Conservation (phyloP, 2,329 filamentous ascomycete genomes). For the Ascochyta lentis region DNA sequence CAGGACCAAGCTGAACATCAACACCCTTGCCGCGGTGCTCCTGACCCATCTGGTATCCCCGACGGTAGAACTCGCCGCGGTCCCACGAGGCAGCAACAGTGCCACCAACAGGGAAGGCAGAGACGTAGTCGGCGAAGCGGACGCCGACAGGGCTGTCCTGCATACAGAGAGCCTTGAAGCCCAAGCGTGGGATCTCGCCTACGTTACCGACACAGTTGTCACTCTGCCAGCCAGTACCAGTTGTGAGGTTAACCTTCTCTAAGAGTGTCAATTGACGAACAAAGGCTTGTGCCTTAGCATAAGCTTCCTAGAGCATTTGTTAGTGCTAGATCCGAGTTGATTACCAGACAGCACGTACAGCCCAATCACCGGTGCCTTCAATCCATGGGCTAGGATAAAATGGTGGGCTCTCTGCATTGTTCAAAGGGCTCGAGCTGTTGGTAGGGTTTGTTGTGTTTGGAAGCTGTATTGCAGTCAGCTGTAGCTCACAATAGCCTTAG, state of each 20-base stretch:
- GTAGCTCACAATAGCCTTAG: constrained; percentile 17
- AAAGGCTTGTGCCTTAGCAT: constrained; percentile 76
- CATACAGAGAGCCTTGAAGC: constrained; percentile 77
- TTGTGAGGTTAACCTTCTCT: constrained; percentile 96
- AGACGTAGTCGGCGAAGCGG: constrained; percentile 78
- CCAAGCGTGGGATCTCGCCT: constrained; percentile 73
- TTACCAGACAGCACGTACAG: constrained; percentile 40
- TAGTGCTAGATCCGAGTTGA: not conserved
- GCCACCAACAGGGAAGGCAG: constrained; percentile 79
- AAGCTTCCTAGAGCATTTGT: constrained; percentile 60
- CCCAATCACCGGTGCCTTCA: constrained; percentile 74
- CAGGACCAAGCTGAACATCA: constrained; percentile 78
- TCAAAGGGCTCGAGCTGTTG: constrained; percentile 31
- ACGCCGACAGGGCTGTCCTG: constrained; percentile 86
- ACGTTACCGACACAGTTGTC: constrained; percentile 69
- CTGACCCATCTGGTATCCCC: constrained; percentile 75
- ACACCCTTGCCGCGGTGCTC: constrained; percentile 79
- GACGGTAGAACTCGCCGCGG: constrained; percentile 69
- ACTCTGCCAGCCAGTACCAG: constrained; percentile 75
- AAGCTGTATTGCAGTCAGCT: constrained; percentile 43
- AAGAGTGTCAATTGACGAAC: constrained; percentile 81
- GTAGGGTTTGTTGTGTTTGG: constrained; percentile 36
- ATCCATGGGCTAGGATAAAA: constrained; percentile 90
- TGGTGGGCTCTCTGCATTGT: constrained; percentile 61
- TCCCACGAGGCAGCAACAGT: constrained; percentile 87